Percentiles rank a stretch among this genome's conserved stretches.
Conservation (phyloP, 768 basidiomycete species). For the Leccinum olivaceopallidum region DNA sequence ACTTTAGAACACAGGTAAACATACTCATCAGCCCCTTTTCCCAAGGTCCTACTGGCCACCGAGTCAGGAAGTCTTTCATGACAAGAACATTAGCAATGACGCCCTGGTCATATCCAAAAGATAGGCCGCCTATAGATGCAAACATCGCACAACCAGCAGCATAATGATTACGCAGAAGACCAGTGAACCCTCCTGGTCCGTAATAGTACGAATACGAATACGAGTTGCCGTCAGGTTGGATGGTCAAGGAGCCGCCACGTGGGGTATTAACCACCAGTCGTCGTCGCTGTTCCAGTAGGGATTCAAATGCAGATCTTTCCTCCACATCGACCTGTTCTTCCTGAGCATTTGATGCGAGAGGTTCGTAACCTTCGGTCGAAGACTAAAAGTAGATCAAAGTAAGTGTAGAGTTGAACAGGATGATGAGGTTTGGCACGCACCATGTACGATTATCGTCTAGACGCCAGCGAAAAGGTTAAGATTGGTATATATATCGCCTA, state of each 20-base stretch:
- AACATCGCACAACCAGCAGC: constrained; percentile 69
- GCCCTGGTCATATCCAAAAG: constrained; percentile 84
- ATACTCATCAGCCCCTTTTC: constrained; percentile 79
- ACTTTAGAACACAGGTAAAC: constrained; percentile 21
- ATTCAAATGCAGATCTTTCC: constrained; percentile 14
- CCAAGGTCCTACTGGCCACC: constrained; percentile 71
- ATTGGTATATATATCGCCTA: neutral
- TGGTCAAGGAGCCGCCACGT: constrained; percentile 29
- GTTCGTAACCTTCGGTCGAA: constrained; percentile 16
- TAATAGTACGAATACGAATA: constrained; percentile 73
- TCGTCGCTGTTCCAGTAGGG: constrained; percentile 19
- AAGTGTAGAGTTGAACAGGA: neutral
- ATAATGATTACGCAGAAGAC: constrained; percentile 65
- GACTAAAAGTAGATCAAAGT: constrained; percentile 7
- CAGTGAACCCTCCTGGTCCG: constrained; percentile 67
- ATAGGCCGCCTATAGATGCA: constrained; percentile 73
- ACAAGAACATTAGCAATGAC: constrained; percentile 86
- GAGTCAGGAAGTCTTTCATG: constrained; percentile 69
- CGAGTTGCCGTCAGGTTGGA: constrained; percentile 24
- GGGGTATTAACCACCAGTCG: constrained; percentile 24
- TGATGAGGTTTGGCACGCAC: constrained; percentile 6
- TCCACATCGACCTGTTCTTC: constrained; percentile 17
- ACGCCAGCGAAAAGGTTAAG: neutral
- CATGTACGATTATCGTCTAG: constrained; percentile 7
- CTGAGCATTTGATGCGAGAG: constrained; percentile 7